Evolutionary conservation across 1,139 yeast species (phyloP), one percentile per base, ranked within the genome.

Genomic region (Yamadazyma oceani): DNA sequence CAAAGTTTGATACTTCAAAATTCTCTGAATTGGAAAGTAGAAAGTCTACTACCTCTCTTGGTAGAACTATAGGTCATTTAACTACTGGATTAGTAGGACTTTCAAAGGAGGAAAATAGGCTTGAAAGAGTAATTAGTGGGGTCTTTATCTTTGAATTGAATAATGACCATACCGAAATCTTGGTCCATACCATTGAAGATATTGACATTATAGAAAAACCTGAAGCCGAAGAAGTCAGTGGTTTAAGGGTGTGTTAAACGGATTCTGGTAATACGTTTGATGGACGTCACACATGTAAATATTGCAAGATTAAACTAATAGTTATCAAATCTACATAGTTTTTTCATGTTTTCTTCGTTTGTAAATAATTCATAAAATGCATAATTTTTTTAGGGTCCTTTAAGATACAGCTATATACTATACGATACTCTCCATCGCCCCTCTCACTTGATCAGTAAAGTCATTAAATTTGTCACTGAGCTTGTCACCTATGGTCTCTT

Each of bases 171-270:
- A 73, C 77, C 37, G 55, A 68, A 43, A 77, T 88, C 17, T 40
- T 70, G 22, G 86, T 81, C n/a, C 92, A 87, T 55, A 82, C 89
- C 1, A 73, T 88, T 32, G 95, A 87, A 47, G 80, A 85, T 52
- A 74, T 88, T 41, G 87, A 85, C 51, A 73, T 85, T 43, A 62
- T 82, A 35, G 85, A 81, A 44, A 55, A 59, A 36, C 55, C 57
- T 3, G 69, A 66, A 34, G 49, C 64, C 17, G 62, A 63, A 39
- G 58, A 53, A 26, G 56, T 59, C 10, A 55, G 55, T 2, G 61
- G 54, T 24, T 54, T 66, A 37, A 45, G 66, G 36, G 56, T 64
- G 16, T 64, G 70, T 46, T 64, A 34, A 42, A 8, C 28, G 16
- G 28, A 13, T 26, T 26, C 28, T 14, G 28, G 28, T 13, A 26